Evolutionary conservation across 169 alveolate species (phyloP), one percentile per base, ranked within the genome.

Genomic region (Pseudocohnilembus persalinus): DNA sequence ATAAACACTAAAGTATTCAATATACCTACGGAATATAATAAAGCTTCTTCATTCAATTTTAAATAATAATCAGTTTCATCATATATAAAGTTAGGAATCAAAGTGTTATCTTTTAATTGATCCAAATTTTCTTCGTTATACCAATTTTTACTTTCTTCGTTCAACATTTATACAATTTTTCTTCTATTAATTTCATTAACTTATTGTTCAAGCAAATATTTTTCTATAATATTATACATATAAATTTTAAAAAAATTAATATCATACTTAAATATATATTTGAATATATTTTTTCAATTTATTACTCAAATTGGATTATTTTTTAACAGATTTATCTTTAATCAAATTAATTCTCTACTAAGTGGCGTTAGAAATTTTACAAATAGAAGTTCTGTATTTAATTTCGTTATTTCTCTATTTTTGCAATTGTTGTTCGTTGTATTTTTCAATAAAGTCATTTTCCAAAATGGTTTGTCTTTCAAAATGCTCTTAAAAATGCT

Each of bases 51-150:
- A 31, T 79, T 74, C 29, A 79, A 64, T 79, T 79, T 79, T 24
- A 79, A 76, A 63, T 79, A 79, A 30, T 79, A 79, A 20, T 79
- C 84, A 63, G 84, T 79, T 79, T 79, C 84, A 64, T 79, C 76
- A 29, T 29, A 79, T 49, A 79, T 64, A 16, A 35, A 34, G 29
- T 68, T 33, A 49, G 84, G 84, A 29, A 79, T 63, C n/a, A 79
- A 34, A 29, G 63, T 29, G 29, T 79, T 73, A 20, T 64, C 63
- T 29, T 79, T 49, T 28, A 79, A 0, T 15, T 49, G 24, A 29
- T 79, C 63, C 11, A 79, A 64, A 24, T 79, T 79, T 63, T 79
- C 28, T 63, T 79, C 20, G 49, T 34, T 79, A 20, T 49, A 49
- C 84, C 84, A 79, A 63, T 79, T 33, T 31, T 49, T 29, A 63